Evolutionary conservation across 2,329 filamentous ascomycete genomes (phyloP), one percentile per base, ranked within the genome.

Genomic region (Aureobasidium vineae): DNA sequence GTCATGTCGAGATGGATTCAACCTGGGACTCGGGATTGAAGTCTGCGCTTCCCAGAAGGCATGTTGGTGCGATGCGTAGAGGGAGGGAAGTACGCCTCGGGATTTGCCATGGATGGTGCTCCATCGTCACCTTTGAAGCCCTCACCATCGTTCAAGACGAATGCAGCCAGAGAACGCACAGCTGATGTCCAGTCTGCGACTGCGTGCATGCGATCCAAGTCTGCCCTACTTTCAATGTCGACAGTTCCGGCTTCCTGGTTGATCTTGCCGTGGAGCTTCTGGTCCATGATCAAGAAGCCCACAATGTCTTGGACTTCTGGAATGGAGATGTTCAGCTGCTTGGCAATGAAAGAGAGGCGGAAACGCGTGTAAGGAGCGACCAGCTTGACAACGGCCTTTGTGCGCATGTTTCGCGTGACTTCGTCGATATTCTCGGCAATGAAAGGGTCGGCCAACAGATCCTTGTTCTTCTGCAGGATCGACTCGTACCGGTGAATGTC

Each of bases 381-480:
- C 28, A 98, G 83, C 79, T 95, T 97, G 70, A 97, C 81, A 11
- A 98, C 88, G 1, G 93, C 94, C 82, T 97, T 97, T 70, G 93
- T 98, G 65, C 95, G 90, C 90, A 99, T 97, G 78, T 95, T 97
- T 50, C 95, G 90, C 63, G 94, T 99, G 66, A 99, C 94, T 79
- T 99, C 95, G 77, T 98, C 95, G 72, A 99, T 99, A 76, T 99
- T 98, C 79, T 98, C 95, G 33, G 94, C 94, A 72, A 99, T 99
- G 80, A 98, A 99, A 0, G 91, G 88, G 76, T 99, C 95, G 15
- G 89, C 87, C 45, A 98, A 83, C 31, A 99, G 88, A 75, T 97
- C 95, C 73, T 88, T 89, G 80, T 97, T 96, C 74, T 88, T 88
- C 73, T 91, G 88, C 66, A 99, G 82, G 43, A 97, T 92, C 65